Conservation (phyloP, 306 rosid genomes). For the Quercus bicolor region DNA sequence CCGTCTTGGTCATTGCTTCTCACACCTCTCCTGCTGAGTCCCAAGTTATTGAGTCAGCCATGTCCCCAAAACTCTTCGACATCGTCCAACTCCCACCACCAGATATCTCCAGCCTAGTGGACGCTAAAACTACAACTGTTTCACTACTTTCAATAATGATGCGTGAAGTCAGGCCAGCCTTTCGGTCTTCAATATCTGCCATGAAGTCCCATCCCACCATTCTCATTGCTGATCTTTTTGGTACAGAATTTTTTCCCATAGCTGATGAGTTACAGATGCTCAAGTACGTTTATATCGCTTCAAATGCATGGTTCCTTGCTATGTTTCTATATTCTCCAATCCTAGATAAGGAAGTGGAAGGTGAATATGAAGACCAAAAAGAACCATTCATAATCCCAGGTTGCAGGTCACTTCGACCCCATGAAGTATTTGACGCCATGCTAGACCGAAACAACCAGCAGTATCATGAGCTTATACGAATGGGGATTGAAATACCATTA, state of each 20-base stretch:
- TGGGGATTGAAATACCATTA: not conserved
- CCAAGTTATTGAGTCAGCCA: constrained; percentile 9
- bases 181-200: constrained; percentile 5
- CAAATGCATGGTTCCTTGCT: constrained; percentile 25
- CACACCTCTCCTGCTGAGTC: constrained; percentile 11
- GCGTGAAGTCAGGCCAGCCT: not conserved
- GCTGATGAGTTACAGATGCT: constrained; percentile 16
- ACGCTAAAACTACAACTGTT: not conserved
- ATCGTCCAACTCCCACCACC: constrained; percentile 12
- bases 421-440: constrained; percentile 12
- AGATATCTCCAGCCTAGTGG: constrained; percentile 11
- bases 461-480: constrained; percentile 6
- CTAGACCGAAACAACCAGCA: constrained; percentile 7
- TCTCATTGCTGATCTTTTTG: constrained; percentile 24
- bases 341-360: constrained; percentile 14
- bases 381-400: constrained; percentile 23
- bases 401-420: constrained; percentile 19
- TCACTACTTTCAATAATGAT: not conserved
- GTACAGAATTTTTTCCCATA: constrained; percentile 9
- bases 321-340: constrained; percentile 1
- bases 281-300: constrained; percentile 6
- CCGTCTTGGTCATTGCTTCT: constrained; percentile 15
- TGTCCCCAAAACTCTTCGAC: not conserved
- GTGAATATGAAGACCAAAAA: constrained; percentile 19
- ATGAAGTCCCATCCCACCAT: not conserved